A percentile compares a stretch with the other conserved stretches of the same genome.
Conservation (phyloP, 1,284 basidiomycete species). For the Polyporus tsugae region DNA sequence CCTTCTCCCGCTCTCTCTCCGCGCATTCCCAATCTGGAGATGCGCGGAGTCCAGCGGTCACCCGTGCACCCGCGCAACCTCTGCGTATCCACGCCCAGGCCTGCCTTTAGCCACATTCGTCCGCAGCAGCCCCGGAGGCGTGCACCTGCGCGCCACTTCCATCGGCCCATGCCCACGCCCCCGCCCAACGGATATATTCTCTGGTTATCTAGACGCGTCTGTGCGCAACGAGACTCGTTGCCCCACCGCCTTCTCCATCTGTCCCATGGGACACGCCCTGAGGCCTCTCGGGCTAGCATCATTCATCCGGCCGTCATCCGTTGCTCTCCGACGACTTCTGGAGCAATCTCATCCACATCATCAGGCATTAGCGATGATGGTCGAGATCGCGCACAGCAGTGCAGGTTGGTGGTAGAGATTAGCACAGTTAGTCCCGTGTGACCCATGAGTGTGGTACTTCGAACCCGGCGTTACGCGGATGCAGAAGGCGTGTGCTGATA, state of each 20-base stretch:
- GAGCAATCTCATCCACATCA: not conserved
- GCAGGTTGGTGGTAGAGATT: not conserved
- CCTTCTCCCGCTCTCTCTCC: conserved; percentile 20
- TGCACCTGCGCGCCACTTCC: not conserved
- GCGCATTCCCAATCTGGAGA: conserved; percentile 13
- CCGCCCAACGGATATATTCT: not conserved
- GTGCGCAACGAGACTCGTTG: not conserved
- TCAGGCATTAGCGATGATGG: not conserved
- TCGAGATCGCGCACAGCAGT: not conserved
- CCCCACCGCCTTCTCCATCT: conserved; percentile 5
- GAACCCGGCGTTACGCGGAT: conserved; percentile 2
- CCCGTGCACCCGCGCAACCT: not conserved
- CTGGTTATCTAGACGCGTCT: conserved; percentile 4
- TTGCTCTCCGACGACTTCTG: conserved; percentile 1
- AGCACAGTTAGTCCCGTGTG: not conserved
- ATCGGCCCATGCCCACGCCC: not conserved
- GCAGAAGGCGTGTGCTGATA: not conserved
- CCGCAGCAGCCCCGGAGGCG: conserved; percentile 13
- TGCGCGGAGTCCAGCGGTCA: conserved; percentile 6
- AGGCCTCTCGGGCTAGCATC: conserved; percentile 5
- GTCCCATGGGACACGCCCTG: not conserved
- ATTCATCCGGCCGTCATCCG: not conserved
- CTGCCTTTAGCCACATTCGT: conserved; percentile 14
- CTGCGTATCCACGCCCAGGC: not conserved
- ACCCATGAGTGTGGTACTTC: not conserved